Percentiles rank a stretch among this genome's conserved stretches.
Conservation (phyloP, 768 basidiomycete genomes). For the Pisolithus tinctorius region DNA sequence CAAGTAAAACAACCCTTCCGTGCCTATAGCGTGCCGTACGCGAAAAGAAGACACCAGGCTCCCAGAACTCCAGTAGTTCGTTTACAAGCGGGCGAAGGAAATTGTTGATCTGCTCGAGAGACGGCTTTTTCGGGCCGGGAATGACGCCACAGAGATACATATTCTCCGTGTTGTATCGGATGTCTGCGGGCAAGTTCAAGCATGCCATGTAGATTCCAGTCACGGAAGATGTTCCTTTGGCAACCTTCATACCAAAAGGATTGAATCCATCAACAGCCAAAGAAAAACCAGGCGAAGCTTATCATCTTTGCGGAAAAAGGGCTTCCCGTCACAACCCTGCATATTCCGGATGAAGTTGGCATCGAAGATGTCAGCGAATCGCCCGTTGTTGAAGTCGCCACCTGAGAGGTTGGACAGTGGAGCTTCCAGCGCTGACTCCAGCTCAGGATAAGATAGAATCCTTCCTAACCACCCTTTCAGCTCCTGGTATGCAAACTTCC, state of each 20-base stretch:
- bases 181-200: conserved; percentile 31
- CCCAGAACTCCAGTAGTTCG: too few species aligned
- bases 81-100: too few species aligned
- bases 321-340: conserved; percentile 18
- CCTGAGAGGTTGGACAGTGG: not conserved
- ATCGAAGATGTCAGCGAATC: conserved; percentile 13
- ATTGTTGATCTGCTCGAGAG: too few species aligned
- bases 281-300: conserved; percentile 19
- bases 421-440: conserved; percentile 21
- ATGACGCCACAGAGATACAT: too few species aligned
- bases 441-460: conserved; percentile 18
- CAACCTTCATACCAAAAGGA: conserved; percentile 19
- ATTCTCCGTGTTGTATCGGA: conserved; percentile 25
- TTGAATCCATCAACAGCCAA: conserved; percentile 16
- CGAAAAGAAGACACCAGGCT: too few species aligned
- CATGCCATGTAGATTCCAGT: conserved; percentile 25
- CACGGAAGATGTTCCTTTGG: conserved; percentile 17
- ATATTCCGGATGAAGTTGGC: conserved; percentile 19
- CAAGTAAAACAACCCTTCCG: too few species aligned
- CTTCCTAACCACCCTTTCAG: conserved; percentile 21
- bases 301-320: conserved; percentile 9
- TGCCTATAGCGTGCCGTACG: too few species aligned
- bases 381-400: conserved; percentile 6
- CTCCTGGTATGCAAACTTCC: conserved; percentile 20
- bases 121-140: too few species aligned